A percentile compares a stretch with the other conserved stretches of the same genome.
phyloP scores from a whole-genome alignment of 176 grass and related monocot genomes.

The Juncus inflexus region DNA sequence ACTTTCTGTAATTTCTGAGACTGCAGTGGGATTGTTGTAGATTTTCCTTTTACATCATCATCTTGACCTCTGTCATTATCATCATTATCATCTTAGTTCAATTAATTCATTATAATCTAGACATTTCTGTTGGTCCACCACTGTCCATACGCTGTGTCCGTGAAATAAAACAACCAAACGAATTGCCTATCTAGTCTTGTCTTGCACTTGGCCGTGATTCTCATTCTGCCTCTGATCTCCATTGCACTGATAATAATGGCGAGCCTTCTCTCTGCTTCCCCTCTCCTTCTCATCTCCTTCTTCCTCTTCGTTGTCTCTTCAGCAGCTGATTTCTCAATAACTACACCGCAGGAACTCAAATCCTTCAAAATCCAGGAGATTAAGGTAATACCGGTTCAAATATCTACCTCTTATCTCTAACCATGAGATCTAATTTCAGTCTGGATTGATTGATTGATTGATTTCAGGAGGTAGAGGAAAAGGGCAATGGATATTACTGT shows the following conservation, averaged over 20 bases:
- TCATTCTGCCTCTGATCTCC: constrained; percentile 1
- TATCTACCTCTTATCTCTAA: background rate
- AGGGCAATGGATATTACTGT: constrained; percentile 18
- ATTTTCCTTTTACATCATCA: too few relatives aligned
- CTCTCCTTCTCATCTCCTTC: constrained; percentile 3
- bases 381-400: constrained; percentile 24
- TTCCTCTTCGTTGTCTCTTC: constrained; percentile 11
- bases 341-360: constrained; percentile 28
- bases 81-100: too few relatives aligned
- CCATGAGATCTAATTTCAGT: background rate
- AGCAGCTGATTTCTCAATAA: constrained; percentile 12
- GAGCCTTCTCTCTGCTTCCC: background rate
- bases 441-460: background rate
- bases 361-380: constrained; percentile 37
- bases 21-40: too few relatives aligned
- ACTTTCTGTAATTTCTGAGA: too few relatives aligned
- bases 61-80: too few relatives aligned
- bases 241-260: constrained; percentile 14
- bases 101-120: too few relatives aligned
- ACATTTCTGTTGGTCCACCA: too few relatives aligned
- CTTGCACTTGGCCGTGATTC: background rate
- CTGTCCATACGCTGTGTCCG: too few relatives aligned
- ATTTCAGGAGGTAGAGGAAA: background rate
- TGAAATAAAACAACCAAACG: too few relatives aligned
- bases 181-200: background rate